Percentiles rank a stretch among this genome's conserved stretches.
phyloP scores from a whole-genome alignment of 2,329 filamentous ascomycete genomes.

The Xylariaceae sp. region DNA sequence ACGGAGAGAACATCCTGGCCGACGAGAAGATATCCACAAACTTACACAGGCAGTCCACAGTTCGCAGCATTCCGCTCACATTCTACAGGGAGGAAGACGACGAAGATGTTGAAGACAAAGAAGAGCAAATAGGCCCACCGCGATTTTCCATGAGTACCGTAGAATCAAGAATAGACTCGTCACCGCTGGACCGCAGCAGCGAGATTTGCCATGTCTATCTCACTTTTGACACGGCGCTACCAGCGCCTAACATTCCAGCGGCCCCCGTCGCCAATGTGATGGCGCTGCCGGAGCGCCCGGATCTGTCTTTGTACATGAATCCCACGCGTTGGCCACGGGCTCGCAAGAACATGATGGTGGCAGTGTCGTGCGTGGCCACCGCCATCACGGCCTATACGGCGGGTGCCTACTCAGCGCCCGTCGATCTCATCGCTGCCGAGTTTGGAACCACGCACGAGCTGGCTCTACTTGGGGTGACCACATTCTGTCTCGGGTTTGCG shows the following conservation, averaged over 20 bases:
- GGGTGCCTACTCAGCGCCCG: conserved; percentile 72
- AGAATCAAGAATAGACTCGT: neutral
- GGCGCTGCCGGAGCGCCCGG: conserved; percentile 16
- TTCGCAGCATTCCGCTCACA: neutral
- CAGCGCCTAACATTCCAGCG: conserved; percentile 36
- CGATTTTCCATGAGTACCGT: neutral
- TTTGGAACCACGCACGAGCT: conserved; percentile 64
- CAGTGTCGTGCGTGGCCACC: conserved; percentile 72
- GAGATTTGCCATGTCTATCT: conserved; percentile 55
- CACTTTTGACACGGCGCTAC: conserved; percentile 57
- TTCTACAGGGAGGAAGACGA: neutral
- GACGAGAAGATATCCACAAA: neutral
- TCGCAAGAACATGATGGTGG: conserved; percentile 68
- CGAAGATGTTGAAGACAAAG: neutral
- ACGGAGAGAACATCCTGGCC: too few relatives aligned
- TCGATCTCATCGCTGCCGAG: conserved; percentile 59
- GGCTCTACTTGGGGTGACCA: conserved; percentile 71
- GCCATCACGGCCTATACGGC: conserved; percentile 75
- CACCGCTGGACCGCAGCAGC: conserved; percentile 8
- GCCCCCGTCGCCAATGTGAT: conserved; percentile 9
- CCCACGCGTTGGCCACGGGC: conserved; percentile 69
- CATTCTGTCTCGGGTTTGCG: conserved; percentile 77
- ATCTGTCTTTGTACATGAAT: conserved; percentile 63
- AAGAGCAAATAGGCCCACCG: neutral
- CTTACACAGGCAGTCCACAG: too few relatives aligned